These are phyloP conservation scores for Myotisia sp. DNA, from an alignment of 2,329 filamentous ascomycete species.

Conservation along the genomic window DNA sequence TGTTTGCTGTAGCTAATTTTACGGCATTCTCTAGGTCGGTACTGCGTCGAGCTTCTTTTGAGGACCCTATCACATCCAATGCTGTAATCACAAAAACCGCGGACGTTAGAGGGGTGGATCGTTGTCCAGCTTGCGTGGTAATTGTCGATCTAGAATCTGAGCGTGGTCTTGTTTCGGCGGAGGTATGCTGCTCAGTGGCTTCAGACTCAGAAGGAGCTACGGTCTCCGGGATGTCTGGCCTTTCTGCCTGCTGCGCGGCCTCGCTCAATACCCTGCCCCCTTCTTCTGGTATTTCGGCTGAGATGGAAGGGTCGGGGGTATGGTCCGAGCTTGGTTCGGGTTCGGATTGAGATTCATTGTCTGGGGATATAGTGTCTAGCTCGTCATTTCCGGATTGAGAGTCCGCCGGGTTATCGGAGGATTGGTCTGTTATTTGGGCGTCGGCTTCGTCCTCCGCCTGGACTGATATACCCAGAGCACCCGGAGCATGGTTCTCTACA, in stretches of 20 bases:
- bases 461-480: neutral
- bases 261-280: no score
- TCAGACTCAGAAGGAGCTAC: no score
- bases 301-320: no score
- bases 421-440: slow-evolving; percentile 1
- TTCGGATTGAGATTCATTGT: no score
- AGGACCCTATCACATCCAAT: slow-evolving; percentile 77
- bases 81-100: slow-evolving; percentile 92
- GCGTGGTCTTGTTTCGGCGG: slow-evolving; percentile 23
- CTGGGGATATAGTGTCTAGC: no score
- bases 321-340: no score
- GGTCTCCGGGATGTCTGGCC: no score
- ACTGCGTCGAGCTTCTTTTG: slow-evolving; percentile 78
- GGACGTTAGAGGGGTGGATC: slow-evolving; percentile 64
- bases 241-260: no score
- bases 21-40: slow-evolving; percentile 72
- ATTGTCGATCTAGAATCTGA: slow-evolving; percentile 50
- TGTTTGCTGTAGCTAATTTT: slow-evolving; percentile 65
- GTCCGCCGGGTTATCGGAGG: slow-evolving; percentile 2
- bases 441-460: slow-evolving; percentile 4
- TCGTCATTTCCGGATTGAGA: no score
- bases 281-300: no score
- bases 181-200: no score
- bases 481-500: slow-evolving; percentile 4
- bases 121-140: slow-evolving; percentile 36